phyloP scores from a whole-genome alignment of 768 basidiomycete genomes.

The Leccinellum albellum region DNA sequence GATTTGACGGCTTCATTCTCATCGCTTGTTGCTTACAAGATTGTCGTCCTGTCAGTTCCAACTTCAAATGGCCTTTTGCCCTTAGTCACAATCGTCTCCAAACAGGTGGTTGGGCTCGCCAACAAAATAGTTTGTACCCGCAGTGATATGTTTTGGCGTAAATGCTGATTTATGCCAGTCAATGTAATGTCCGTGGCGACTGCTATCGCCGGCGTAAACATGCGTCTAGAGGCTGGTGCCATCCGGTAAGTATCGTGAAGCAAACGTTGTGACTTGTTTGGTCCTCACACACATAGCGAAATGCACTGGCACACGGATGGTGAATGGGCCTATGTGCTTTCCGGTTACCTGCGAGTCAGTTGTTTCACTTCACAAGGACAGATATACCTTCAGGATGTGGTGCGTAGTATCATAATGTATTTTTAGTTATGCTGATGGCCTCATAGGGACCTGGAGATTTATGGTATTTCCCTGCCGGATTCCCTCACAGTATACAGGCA shows the following conservation, averaged over 20 bases:
- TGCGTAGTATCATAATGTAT: conserved; percentile 28
- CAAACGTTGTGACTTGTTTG: background rate
- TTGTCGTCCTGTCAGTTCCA: conserved; percentile 25
- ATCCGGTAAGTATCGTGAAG: conserved; percentile 31
- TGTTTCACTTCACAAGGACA: conserved; percentile 52
- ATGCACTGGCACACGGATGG: conserved; percentile 43
- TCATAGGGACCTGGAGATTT: conserved; percentile 39
- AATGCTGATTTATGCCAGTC: conserved; percentile 24
- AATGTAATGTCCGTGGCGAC: conserved; percentile 39
- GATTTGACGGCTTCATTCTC: background rate
- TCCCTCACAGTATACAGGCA: conserved; percentile 54
- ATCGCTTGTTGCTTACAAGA: background rate
- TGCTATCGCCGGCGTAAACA: conserved; percentile 38
- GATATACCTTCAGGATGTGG: conserved; percentile 51
- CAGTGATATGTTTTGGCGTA: background rate
- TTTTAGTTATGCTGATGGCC: conserved; percentile 11
- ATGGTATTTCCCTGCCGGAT: conserved; percentile 59
- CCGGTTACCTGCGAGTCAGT: conserved; percentile 46
- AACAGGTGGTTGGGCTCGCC: conserved; percentile 64
- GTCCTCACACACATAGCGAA: conserved; percentile 29
- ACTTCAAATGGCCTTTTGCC: conserved; percentile 63
- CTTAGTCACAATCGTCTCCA: conserved; percentile 58
- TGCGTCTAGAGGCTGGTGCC: conserved; percentile 40
- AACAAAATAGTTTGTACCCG: conserved; percentile 48
- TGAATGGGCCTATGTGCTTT: conserved; percentile 53